These are phyloP conservation scores for Serendipita indica DNA, from an alignment of 768 basidiomycete species.

Conservation along the genomic window DNA sequence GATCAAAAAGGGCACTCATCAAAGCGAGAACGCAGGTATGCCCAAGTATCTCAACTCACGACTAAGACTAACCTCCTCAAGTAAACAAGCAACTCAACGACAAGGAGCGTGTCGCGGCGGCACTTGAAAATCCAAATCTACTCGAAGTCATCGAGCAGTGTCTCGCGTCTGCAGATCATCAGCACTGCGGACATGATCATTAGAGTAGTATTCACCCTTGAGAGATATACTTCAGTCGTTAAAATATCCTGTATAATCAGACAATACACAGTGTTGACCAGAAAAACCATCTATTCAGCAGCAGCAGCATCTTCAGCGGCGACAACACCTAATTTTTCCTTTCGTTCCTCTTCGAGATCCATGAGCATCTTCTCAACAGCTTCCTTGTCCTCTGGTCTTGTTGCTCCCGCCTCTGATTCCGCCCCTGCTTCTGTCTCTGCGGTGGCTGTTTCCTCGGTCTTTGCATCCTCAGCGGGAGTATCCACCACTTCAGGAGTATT, in stretches of 20 bases:
- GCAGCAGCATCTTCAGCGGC: not conserved
- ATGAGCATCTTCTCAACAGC: not conserved
- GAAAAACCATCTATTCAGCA: not conserved
- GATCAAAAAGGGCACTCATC: conserved; percentile 89
- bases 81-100: conserved; percentile 99
- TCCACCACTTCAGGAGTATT: not conserved
- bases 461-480: not conserved
- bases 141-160: conserved; percentile 78
- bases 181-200: not conserved
- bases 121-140: conserved; percentile 80
- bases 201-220: too few species aligned
- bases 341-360: not conserved
- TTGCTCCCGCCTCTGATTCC: not conserved
- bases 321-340: not conserved
- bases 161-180: conserved; percentile 30
- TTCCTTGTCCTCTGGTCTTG: not conserved
- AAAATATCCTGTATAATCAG: not conserved
- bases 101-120: conserved; percentile 95
- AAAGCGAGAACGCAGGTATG: conserved; percentile 80
- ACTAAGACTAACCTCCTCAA: conserved; percentile 21
- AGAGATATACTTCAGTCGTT: too few species aligned
- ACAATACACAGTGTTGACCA: not conserved
- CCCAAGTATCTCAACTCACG: conserved; percentile 9
- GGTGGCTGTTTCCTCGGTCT: not conserved
- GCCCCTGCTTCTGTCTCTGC: not conserved